Evolutionary conservation across 2,329 filamentous ascomycete genomes (phyloP).

Genomic region (Magnaporthales sp.): DNA sequence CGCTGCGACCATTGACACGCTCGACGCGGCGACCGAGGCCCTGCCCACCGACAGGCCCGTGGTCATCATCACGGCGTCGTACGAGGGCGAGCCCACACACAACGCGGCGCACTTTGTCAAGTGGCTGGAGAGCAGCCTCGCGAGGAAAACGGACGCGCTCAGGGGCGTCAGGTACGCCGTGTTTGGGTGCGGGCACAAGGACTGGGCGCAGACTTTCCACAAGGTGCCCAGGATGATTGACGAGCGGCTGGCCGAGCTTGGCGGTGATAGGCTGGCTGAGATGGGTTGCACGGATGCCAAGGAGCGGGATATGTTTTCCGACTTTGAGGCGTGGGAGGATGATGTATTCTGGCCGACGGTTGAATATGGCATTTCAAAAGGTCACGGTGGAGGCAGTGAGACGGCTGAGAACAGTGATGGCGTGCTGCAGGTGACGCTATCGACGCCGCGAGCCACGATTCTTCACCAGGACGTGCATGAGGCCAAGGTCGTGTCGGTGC

Average conservation of each 20-base stretch:
- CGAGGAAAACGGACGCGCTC: conserved; percentile 30
- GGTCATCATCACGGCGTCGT: conserved; percentile 53
- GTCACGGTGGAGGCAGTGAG: background rate
- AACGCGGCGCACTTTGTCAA: conserved; percentile 60
- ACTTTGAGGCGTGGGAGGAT: conserved; percentile 41
- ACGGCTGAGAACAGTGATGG: background rate
- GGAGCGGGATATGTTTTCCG: conserved; percentile 36
- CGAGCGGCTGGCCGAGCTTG: conserved; percentile 29
- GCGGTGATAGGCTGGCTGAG: conserved; percentile 32
- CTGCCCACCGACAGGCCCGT: conserved; percentile 31
- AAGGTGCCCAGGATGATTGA: conserved; percentile 40
- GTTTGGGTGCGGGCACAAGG: conserved; percentile 31
- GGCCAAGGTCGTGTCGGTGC: conserved; percentile 33
- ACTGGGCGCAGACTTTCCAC: conserved; percentile 37
- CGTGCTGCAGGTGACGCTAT: background rate
- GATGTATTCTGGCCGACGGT: conserved; percentile 21
- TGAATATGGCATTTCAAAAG: conserved; percentile 14
- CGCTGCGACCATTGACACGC: background rate
- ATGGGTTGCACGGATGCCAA: conserved; percentile 37
- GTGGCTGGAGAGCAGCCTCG: conserved; percentile 49
- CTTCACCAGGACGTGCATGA: conserved; percentile 37
- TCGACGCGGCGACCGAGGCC: background rate
- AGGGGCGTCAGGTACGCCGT: conserved; percentile 54
- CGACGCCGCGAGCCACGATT: conserved; percentile 26
- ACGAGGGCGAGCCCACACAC: conserved; percentile 53